A percentile compares a stretch with the other conserved stretches of the same genome.
phyloP scores from a whole-genome alignment of 805 yeast genomes.

The Teunomyces stri region DNA sequence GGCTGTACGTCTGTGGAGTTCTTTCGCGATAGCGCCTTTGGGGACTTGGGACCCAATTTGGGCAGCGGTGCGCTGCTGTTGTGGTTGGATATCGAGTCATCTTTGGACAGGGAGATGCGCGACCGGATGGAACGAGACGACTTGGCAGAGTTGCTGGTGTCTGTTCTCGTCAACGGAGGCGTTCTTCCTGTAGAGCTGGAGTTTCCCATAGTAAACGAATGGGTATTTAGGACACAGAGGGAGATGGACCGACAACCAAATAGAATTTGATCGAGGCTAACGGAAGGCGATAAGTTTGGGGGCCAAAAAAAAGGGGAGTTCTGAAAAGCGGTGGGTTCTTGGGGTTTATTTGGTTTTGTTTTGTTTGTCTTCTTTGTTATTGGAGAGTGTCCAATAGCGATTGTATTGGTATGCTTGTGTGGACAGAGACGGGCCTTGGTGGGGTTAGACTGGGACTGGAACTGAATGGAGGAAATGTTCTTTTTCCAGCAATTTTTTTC shows the following conservation, averaged over 20 bases:
- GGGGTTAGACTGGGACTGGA: too few species aligned
- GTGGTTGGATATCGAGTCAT: constrained; percentile 16
- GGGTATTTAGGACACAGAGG: background rate
- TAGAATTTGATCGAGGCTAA: background rate
- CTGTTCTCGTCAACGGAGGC: constrained; percentile 52
- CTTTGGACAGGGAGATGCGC: constrained; percentile 21
- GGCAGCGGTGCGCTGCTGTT: constrained; percentile 17
- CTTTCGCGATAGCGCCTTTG: constrained; percentile 29
- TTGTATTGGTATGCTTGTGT: too few species aligned
- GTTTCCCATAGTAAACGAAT: constrained; percentile 45
- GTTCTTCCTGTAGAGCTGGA: constrained; percentile 43
- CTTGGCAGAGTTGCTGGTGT: constrained; percentile 51
- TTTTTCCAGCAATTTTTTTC: too few species aligned
- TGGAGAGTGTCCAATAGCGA: too few species aligned
- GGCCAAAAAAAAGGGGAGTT: background rate
- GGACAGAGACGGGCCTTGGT: too few species aligned
- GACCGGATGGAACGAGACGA: constrained; percentile 48
- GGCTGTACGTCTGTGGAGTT: constrained; percentile 20
- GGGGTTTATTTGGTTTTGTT: too few species aligned
- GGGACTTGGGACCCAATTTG: constrained; percentile 24
- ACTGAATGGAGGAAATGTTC: too few species aligned
- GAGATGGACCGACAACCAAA: too few species aligned
- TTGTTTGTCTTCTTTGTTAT: too few species aligned
- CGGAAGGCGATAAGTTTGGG: background rate
- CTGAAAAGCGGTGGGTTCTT: too few species aligned